Evolutionary conservation across 768 basidiomycete species (phyloP).

Genomic region (Boletus insuetus): DNA sequence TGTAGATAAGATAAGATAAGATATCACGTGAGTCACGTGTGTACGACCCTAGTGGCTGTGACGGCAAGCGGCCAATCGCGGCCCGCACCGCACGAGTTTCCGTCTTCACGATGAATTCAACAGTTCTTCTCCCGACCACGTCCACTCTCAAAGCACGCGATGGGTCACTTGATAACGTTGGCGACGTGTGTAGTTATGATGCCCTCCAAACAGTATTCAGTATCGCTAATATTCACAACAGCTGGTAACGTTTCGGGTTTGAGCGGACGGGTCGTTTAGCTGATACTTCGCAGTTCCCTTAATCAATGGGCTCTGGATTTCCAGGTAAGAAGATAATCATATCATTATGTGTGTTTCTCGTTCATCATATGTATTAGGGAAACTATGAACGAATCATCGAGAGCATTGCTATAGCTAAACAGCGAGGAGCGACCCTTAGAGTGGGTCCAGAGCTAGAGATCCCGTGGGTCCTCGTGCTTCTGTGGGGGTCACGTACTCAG

Average conservation of each 20-base stretch:
- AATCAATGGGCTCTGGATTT: constrained; percentile 99
- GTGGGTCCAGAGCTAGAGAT: constrained; percentile 98
- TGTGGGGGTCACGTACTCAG: not conserved
- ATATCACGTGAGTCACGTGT: no score
- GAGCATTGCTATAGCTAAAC: constrained; percentile 87
- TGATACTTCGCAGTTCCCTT: constrained; percentile 59
- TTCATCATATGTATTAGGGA: constrained; percentile 49
- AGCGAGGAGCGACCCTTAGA: constrained; percentile 81
- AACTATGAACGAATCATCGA: constrained; percentile 88
- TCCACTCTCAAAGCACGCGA: constrained; percentile 21
- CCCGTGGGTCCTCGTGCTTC: constrained; percentile 49
- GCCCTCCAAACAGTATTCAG: not conserved
- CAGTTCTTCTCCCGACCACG: no score
- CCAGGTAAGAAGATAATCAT: constrained; percentile 48
- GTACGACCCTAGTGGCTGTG: no score
- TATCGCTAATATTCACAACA: constrained; percentile 6
- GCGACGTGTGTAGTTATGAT: constrained; percentile 69
- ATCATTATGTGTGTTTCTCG: not conserved
- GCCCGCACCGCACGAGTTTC: no score
- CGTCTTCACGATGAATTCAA: no score
- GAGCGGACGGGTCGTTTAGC: not conserved
- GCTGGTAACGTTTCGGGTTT: constrained; percentile 21
- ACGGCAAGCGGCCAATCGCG: no score
- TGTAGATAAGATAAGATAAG: constrained; percentile 17
- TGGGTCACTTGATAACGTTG: constrained; percentile 86